Conservation (phyloP, 345 rosid genomes). For the Carallia brachiata region DNA sequence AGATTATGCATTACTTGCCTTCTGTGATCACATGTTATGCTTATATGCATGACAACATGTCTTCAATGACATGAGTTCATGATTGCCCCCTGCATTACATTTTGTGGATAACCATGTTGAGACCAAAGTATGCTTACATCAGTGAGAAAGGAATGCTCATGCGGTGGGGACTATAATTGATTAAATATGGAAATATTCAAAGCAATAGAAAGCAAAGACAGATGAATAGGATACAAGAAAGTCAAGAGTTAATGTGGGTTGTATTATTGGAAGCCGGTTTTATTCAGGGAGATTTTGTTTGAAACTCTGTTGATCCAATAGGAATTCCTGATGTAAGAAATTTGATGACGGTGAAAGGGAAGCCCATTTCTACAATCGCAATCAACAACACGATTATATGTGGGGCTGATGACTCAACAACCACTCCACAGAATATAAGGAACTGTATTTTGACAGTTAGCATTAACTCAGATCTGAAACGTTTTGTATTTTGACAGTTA, state of each 20-base stretch:
- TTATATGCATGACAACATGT: conserved; percentile 23
- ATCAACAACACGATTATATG: conserved; percentile 8
- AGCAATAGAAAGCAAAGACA: conserved; percentile 25
- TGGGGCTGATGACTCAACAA: conserved; percentile 31
- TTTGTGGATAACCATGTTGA: conserved; percentile 53
- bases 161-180: conserved; percentile 56
- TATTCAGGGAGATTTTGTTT: conserved; percentile 14
- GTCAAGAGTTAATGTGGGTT: conserved; percentile 48
- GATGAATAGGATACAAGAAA: conserved; percentile 35
- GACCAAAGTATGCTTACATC: conserved; percentile 51
- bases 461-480: too few species aligned
- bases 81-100: conserved; percentile 9
- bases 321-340: conserved; percentile 28
- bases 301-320: conserved; percentile 24
- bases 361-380: conserved; percentile 18
- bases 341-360: conserved; percentile 29
- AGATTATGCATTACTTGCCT: conserved; percentile 8
- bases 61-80: conserved; percentile 8
- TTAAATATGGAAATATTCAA: conserved; percentile 34
- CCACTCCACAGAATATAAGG: conserved; percentile 27
- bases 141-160: conserved; percentile 32
- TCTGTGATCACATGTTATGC: conserved; percentile 13
- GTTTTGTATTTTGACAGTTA: too few species aligned
- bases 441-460: conserved; percentile 7
- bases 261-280: conserved; percentile 20